A percentile compares a stretch with the other conserved stretches of the same genome.
Conservation (phyloP, 2,329 filamentous ascomycete genomes). For the Ophiosphaerella narmari region DNA sequence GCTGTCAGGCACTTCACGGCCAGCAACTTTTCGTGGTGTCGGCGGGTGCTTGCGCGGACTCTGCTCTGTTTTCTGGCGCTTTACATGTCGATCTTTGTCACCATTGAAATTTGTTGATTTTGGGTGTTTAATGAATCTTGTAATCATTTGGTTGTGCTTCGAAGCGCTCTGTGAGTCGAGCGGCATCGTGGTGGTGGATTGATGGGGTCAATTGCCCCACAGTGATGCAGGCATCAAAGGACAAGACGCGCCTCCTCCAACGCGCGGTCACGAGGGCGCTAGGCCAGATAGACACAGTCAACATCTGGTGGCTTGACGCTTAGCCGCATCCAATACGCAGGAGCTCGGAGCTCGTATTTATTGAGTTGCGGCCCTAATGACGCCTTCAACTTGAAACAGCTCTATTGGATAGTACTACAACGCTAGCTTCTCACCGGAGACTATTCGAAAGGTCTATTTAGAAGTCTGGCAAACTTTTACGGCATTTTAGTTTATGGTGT, state of each 20-base stretch:
- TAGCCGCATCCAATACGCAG: too few species aligned
- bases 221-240: slow-evolving; percentile 4
- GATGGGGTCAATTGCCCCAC: slow-evolving; percentile 3
- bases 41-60: slow-evolving; percentile 24
- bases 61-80: slow-evolving; percentile 47
- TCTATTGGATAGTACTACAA: too few species aligned
- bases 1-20: slow-evolving; percentile 46
- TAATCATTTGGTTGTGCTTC: slow-evolving; percentile 55
- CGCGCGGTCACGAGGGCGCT: slow-evolving; percentile 22
- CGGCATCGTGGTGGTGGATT: slow-evolving; percentile 29
- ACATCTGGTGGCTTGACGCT: too few species aligned
- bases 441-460: too few species aligned
- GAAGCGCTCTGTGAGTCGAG: slow-evolving; percentile 49
- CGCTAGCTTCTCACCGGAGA: too few species aligned
- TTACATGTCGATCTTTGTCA: slow-evolving; percentile 47
- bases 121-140: slow-evolving; percentile 49
- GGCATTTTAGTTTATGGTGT: too few species aligned
- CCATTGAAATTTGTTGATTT: slow-evolving; percentile 52
- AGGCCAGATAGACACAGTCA: background rate
- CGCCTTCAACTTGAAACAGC: too few species aligned
- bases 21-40: slow-evolving; percentile 26
- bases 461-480: too few species aligned
- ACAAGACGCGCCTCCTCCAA: slow-evolving; percentile 11
- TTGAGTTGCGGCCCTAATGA: too few species aligned
- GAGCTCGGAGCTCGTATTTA: too few species aligned